Conservation (phyloP, 2,329 filamentous ascomycete genomes). For the Pseudogymnoascus sp. region DNA sequence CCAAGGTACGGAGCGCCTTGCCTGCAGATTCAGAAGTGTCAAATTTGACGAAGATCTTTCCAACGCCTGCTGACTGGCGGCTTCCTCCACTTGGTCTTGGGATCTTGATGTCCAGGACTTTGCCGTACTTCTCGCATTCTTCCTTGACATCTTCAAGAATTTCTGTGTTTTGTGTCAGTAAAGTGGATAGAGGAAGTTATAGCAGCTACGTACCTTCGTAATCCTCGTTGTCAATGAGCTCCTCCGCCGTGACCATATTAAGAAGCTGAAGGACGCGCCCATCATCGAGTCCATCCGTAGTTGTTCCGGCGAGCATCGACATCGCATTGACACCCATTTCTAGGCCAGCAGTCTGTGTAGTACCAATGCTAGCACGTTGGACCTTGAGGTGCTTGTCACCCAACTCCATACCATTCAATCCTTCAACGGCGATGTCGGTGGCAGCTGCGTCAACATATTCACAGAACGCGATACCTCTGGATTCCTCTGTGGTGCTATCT, state of each 20-base stretch:
- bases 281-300: slow-evolving; percentile 67
- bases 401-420: slow-evolving; percentile 86
- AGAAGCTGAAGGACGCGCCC: slow-evolving; percentile 83
- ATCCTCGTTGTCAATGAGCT: slow-evolving; percentile 87
- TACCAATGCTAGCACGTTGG: slow-evolving; percentile 80
- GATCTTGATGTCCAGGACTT: slow-evolving; percentile 81
- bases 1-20: slow-evolving; percentile 80
- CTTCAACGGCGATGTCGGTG: slow-evolving; percentile 82
- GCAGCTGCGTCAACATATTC: slow-evolving; percentile 74
- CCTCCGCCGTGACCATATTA: slow-evolving; percentile 97
- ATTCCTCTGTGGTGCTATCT: slow-evolving; percentile 77
- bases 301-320: slow-evolving; percentile 92
- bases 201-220: slow-evolving; percentile 65
- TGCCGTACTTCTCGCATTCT: slow-evolving; percentile 87
- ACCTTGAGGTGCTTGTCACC: slow-evolving; percentile 82
- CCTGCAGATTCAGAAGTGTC: slow-evolving; percentile 68
- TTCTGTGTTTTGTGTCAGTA: slow-evolving; percentile 53
- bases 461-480: slow-evolving; percentile 89
- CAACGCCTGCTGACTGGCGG: slow-evolving; percentile 79
- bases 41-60: slow-evolving; percentile 97
- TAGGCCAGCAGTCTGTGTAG: slow-evolving; percentile 82
- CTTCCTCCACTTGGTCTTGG: slow-evolving; percentile 77
- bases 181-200: slow-evolving; percentile 10
- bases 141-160: slow-evolving; percentile 91
- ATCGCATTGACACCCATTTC: slow-evolving; percentile 97